These are phyloP conservation scores for Pleurotus sapidus DNA, from an alignment of 768 basidiomycete species.

Conservation along the genomic window DNA sequence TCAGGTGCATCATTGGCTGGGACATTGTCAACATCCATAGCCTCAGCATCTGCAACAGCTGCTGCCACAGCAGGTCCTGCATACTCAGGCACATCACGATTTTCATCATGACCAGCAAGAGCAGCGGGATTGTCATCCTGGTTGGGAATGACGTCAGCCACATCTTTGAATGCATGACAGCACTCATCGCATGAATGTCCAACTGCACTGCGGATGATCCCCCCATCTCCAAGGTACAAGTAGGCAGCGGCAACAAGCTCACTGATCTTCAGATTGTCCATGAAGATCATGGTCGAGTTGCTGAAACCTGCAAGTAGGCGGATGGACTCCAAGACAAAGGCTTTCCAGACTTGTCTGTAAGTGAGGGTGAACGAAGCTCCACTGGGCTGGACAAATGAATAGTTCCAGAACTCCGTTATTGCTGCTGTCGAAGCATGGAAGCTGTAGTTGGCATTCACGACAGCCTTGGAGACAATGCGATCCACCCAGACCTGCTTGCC, in stretches of 20 bases:
- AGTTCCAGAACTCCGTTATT: slow-evolving; percentile 13
- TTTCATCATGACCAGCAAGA: slow-evolving; percentile 7
- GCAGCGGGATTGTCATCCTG: background rate
- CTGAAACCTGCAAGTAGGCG: slow-evolving; percentile 10
- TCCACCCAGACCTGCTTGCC: slow-evolving; percentile 13
- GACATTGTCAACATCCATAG: background rate
- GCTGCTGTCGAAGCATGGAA: slow-evolving; percentile 18
- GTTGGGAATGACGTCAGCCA: slow-evolving; percentile 1
- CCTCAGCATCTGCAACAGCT: background rate
- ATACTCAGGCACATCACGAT: slow-evolving; percentile 1
- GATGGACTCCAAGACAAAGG: slow-evolving; percentile 19
- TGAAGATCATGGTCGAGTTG: background rate
- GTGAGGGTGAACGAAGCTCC: slow-evolving; percentile 2
- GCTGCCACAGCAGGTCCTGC: background rate
- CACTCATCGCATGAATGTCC: slow-evolving; percentile 10
- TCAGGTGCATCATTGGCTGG: background rate
- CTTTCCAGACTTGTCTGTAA: slow-evolving; percentile 14
- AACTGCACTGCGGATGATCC: slow-evolving; percentile 6
- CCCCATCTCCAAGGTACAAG: slow-evolving; percentile 5
- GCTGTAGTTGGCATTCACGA: slow-evolving; percentile 15
- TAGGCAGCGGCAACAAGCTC: slow-evolving; percentile 7
- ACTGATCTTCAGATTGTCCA: slow-evolving; percentile 6
- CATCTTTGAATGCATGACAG: slow-evolving; percentile 8
- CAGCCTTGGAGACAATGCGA: slow-evolving; percentile 11
- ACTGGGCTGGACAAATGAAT: slow-evolving; percentile 6